Evolutionary conservation across 805 yeast species (phyloP), one percentile per base, ranked within the genome.

Genomic region (Torulaspora maleeae): DNA sequence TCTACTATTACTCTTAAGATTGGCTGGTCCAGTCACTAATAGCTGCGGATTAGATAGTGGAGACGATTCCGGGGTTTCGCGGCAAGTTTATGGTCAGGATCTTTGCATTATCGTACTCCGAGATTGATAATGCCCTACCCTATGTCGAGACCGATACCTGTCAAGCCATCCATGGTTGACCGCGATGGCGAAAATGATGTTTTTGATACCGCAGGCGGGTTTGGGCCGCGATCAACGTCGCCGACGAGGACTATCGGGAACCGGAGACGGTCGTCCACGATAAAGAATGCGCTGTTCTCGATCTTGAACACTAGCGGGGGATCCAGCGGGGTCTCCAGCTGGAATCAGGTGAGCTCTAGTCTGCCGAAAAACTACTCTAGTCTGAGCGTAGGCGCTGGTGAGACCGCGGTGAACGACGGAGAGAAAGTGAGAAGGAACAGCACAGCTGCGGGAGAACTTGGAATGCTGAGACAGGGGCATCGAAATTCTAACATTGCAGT

Each of bases 201-300:
- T 39, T 39, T 39, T 9, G 17, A 13, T 20, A 27, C 20, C 20
- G 19, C 22, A 5, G 13, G 38, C 13, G 40, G 44, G 3, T 35
- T 38, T 22, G 44, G 44, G 19, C 22, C 40, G 3, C 27, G 44
- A 8, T 41, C 44, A 10, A 35, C 16, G 13, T 41, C 44, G 3
- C 44, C 44, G 2, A 20, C 38, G 15, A 34, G 44, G 20, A 27
- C 8, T 25, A 5, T 20, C 16, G 37, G 41, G 32, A 20, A 17
- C 20, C 20, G 48, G 29, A 51, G 57, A 39, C 44, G 58, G 25
- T 53, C 61, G 3, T 58, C 63, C 8, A 47, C 63, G n/a, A 51
- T 60, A 15, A 60, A 54, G 38, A 54, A 49, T 27, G 55, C 62
- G 3, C 43, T 60, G 4, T 49, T 59, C 8, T 56, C 58, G 6